Percentiles rank a stretch among this genome's conserved stretches.
Evolutionary conservation across 75 land plant species (phyloP).

Genomic region (Sequoiadendron giganteum): DNA sequence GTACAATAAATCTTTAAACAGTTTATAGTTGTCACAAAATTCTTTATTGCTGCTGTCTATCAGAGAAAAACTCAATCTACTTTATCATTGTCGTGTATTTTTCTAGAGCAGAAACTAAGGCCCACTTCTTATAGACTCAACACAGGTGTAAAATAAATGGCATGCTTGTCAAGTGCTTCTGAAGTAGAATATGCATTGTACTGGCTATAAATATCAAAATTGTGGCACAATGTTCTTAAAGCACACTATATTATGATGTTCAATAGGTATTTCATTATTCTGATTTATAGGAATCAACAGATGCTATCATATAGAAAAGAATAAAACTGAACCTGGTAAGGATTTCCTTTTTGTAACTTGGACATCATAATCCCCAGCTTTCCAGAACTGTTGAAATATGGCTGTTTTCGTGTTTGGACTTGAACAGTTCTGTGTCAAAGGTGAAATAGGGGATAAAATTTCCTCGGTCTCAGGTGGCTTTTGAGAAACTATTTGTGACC

Average conservation of each 20-base stretch:
- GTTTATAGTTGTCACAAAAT: neutral
- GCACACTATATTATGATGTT: neutral
- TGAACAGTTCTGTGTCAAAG: neutral
- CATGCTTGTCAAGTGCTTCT: neutral
- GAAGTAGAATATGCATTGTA: neutral
- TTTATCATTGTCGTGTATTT: neutral
- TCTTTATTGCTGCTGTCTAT: neutral
- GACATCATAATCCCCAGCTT: slow-evolving; percentile 6
- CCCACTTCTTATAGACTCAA: neutral
- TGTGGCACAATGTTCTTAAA: neutral
- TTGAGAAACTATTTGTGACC: neutral
- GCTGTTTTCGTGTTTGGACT: neutral
- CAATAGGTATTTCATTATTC: neutral
- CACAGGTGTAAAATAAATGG: neutral
- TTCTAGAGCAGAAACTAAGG: neutral
- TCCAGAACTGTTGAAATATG: slow-evolving; percentile 6
- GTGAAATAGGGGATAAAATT: neutral
- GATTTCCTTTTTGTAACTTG: neutral
- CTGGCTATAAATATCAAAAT: neutral
- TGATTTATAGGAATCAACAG: neutral
- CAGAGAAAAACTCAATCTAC: neutral
- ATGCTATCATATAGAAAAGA: neutral
- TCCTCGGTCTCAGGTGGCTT: neutral
- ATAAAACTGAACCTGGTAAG: neutral
- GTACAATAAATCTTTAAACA: neutral